These are phyloP conservation scores for Mycoemilia scoparia DNA, from an alignment of 192 early-diverging fungal species.

Conservation along the genomic window DNA sequence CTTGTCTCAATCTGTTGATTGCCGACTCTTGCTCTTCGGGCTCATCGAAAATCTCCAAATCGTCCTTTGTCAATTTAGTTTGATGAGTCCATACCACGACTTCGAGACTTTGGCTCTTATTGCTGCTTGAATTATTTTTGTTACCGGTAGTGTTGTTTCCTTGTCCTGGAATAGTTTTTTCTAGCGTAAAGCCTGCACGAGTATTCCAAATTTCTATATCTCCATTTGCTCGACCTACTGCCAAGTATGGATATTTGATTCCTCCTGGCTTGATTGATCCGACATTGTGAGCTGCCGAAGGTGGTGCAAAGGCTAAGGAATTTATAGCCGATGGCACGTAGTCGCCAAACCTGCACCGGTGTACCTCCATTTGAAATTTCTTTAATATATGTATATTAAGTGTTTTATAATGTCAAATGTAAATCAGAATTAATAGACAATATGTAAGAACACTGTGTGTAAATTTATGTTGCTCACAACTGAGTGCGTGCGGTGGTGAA, in stretches of 20 bases:
- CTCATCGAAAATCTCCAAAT: constrained; percentile 49
- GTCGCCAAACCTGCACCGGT: constrained; percentile 73
- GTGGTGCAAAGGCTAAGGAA: constrained; percentile 59
- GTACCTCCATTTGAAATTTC: constrained; percentile 42
- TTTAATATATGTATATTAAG: neutral
- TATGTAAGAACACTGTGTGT: no score
- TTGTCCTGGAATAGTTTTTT: constrained; percentile 59
- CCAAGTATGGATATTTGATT: constrained; percentile 28
- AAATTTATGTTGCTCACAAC: no score
- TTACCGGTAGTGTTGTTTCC: constrained; percentile 72
- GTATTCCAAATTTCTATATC: constrained; percentile 89
- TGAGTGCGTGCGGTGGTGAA: no score
- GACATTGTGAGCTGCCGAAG: constrained; percentile 13
- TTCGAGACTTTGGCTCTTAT: constrained; percentile 53
- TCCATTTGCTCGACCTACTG: constrained; percentile 78
- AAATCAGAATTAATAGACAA: no score
- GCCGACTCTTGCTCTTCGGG: constrained; percentile 34
- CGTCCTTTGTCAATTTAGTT: constrained; percentile 34
- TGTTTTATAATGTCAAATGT: no score
- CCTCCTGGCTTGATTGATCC: neutral
- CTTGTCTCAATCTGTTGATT: constrained; percentile 24
- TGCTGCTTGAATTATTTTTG: constrained; percentile 47
- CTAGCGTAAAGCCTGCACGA: no score
- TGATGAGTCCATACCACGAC: constrained; percentile 71
- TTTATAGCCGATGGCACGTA: constrained; percentile 72